Percentiles rank a stretch among this genome's conserved stretches.
These are phyloP conservation scores for Fusarium multiceps DNA, from an alignment of 2,329 filamentous ascomycete species.

Conservation along the genomic window DNA sequence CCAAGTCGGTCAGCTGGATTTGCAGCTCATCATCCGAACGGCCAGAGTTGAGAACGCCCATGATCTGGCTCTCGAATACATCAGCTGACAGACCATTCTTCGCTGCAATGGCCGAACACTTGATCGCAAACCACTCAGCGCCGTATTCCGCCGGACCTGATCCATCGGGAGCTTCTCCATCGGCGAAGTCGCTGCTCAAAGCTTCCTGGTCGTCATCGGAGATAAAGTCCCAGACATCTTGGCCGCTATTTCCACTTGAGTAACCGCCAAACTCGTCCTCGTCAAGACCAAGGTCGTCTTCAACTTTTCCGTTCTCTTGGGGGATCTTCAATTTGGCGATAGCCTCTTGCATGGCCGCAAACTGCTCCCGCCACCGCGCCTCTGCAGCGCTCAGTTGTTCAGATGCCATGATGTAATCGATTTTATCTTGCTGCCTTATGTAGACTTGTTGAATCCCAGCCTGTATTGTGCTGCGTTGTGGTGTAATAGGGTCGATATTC, in stretches of 20 bases:
- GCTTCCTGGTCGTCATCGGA: slow-evolving; percentile 77
- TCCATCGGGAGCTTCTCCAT: slow-evolving; percentile 50
- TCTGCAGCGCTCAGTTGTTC: slow-evolving; percentile 56
- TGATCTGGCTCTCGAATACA: slow-evolving; percentile 81
- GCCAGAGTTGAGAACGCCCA: slow-evolving; percentile 76
- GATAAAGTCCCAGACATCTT: slow-evolving; percentile 94
- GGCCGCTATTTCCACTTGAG: slow-evolving; percentile 70
- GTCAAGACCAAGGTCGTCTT: slow-evolving; percentile 61
- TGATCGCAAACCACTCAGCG: slow-evolving; percentile 75
- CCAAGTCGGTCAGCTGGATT: slow-evolving; percentile 85
- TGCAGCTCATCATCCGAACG: slow-evolving; percentile 86
- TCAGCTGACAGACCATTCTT: slow-evolving; percentile 75
- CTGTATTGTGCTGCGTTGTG: not conserved
- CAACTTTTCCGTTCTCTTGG: slow-evolving; percentile 50
- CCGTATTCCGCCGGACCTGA: slow-evolving; percentile 58
- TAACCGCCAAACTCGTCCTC: slow-evolving; percentile 72
- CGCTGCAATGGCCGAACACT: slow-evolving; percentile 74
- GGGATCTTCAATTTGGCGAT: slow-evolving; percentile 77
- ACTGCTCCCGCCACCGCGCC: slow-evolving; percentile 83
- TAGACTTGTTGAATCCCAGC: not conserved
- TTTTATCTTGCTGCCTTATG: not conserved
- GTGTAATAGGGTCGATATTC: slow-evolving; percentile 4
- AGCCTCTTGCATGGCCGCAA: slow-evolving; percentile 86
- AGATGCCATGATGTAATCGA: slow-evolving; percentile 50
- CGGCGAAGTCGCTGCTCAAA: slow-evolving; percentile 73